phyloP scores from a whole-genome alignment of 2,329 filamentous ascomycete species.

The Sordariomycetes sp. region DNA sequence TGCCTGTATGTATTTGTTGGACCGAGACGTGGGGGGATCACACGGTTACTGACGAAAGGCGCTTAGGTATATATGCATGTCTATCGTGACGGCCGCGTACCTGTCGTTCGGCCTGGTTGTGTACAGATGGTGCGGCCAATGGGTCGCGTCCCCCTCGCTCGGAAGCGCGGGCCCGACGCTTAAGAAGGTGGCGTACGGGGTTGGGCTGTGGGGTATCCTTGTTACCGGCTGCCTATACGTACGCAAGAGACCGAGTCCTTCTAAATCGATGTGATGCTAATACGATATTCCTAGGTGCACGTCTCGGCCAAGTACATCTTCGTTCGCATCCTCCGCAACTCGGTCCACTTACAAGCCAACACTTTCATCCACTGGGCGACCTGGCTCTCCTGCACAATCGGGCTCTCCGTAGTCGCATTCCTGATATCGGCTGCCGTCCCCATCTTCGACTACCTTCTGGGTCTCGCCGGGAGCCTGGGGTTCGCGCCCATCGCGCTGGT shows the following conservation, averaged over 20 bases:
- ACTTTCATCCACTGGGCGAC: constrained; percentile 16
- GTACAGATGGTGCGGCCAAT: constrained; percentile 18
- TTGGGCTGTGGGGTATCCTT: constrained; percentile 12
- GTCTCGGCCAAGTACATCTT: constrained; percentile 18
- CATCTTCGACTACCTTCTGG: constrained; percentile 18
- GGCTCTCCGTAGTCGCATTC: constrained; percentile 2
- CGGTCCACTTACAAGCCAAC: constrained; percentile 17
- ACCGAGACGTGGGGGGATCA: constrained; percentile 7
- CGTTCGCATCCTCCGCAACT: constrained; percentile 16
- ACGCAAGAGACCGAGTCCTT: not conserved
- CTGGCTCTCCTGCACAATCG: constrained; percentile 10
- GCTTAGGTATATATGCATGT: constrained; percentile 6
- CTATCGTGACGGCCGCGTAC: constrained; percentile 17
- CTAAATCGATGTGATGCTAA: too few species aligned
- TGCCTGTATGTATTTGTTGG: not conserved
- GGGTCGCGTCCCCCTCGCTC: constrained; percentile 17
- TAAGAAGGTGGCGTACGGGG: constrained; percentile 20
- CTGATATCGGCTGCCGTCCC: constrained; percentile 6
- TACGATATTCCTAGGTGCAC: constrained; percentile 3
- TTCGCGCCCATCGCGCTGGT: constrained; percentile 18
- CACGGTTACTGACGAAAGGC: too few species aligned
- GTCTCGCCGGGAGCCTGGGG: constrained; percentile 17
- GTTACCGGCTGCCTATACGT: constrained; percentile 3
- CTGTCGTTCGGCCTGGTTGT: constrained; percentile 17
- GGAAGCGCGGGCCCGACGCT: constrained; percentile 15